A percentile compares a stretch with the other conserved stretches of the same genome.
Evolutionary conservation across 1,284 basidiomycete genomes (phyloP).

Genomic region (Puccinia polysora): DNA sequence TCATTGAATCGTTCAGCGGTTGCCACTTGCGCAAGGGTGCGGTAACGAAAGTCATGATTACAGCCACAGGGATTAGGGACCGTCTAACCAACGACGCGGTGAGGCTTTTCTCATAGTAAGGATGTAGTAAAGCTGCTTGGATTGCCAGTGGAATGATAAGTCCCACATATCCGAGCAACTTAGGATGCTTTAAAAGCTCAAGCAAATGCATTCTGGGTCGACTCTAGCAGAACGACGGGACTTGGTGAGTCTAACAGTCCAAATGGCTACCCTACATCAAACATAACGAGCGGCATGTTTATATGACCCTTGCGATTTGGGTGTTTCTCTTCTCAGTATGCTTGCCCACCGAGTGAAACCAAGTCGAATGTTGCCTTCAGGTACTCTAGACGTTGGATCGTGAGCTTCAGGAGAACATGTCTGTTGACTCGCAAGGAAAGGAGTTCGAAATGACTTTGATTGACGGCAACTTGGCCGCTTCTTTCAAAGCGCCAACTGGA

Average conservation of each 20-base stretch:
- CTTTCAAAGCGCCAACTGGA: too few species aligned
- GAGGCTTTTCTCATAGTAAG: conserved; percentile 37
- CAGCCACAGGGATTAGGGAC: conserved; percentile 23
- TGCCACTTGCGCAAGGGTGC: conserved; percentile 28
- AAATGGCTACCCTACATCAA: too few species aligned
- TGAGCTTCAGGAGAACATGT: conserved; percentile 10
- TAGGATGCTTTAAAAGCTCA: conserved; percentile 7
- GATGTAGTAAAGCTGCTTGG: conserved; percentile 39
- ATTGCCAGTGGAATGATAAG: conserved; percentile 33
- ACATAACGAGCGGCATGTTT: too few species aligned
- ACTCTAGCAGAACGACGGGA: neutral
- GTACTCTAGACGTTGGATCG: conserved; percentile 14
- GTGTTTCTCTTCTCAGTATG: too few species aligned
- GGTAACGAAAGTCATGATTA: conserved; percentile 26
- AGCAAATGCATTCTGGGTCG: neutral
- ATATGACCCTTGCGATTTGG: too few species aligned
- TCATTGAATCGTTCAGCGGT: conserved; percentile 37
- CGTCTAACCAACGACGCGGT: conserved; percentile 16
- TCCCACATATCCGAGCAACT: conserved; percentile 31
- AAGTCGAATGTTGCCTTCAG: neutral
- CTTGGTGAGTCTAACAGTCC: too few species aligned
- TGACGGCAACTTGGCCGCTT: too few species aligned
- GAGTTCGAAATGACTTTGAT: too few species aligned
- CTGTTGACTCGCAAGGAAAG: too few species aligned
- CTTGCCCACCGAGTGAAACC: too few species aligned